Percentiles rank a stretch among this genome's conserved stretches.
Evolutionary conservation across 2,329 filamentous ascomycete genomes (phyloP).

Genomic region (Alternaria ethzedia): DNA sequence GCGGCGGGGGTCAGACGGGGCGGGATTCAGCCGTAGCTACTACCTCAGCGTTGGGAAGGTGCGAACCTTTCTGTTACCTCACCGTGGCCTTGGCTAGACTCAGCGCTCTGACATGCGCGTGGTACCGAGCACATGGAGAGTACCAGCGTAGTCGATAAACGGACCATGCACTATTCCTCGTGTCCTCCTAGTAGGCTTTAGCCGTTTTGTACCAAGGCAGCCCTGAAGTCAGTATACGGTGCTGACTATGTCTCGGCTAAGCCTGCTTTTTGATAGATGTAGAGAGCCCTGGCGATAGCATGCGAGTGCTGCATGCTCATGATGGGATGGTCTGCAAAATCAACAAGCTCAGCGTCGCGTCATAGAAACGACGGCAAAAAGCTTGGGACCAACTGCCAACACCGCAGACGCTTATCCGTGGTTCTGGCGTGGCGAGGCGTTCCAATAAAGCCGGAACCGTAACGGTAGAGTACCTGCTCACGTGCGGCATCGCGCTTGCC

Average conservation of each 20-base stretch:
- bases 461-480: background rate
- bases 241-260: background rate
- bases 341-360: background rate
- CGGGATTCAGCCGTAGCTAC: background rate
- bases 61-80: background rate
- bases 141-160: background rate
- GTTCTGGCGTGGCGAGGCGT: background rate
- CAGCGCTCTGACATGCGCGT: background rate
- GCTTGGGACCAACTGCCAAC: background rate
- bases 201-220: background rate
- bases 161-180: background rate
- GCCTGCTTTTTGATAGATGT: background rate
- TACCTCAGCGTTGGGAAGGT: slow-evolving; percentile 7
- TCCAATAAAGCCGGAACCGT: background rate
- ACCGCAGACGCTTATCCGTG: background rate
- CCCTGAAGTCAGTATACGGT: background rate
- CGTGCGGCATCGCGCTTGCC: background rate
- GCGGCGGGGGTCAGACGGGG: slow-evolving; percentile 1
- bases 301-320: too few relatives aligned
- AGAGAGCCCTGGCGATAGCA: background rate
- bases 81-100: background rate
- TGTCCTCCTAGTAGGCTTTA: background rate
- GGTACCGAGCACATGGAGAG: background rate
- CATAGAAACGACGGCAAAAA: background rate
- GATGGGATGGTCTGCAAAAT: too few relatives aligned